phyloP scores from a whole-genome alignment of 768 basidiomycete genomes.

The Glaciozyma martinii region DNA sequence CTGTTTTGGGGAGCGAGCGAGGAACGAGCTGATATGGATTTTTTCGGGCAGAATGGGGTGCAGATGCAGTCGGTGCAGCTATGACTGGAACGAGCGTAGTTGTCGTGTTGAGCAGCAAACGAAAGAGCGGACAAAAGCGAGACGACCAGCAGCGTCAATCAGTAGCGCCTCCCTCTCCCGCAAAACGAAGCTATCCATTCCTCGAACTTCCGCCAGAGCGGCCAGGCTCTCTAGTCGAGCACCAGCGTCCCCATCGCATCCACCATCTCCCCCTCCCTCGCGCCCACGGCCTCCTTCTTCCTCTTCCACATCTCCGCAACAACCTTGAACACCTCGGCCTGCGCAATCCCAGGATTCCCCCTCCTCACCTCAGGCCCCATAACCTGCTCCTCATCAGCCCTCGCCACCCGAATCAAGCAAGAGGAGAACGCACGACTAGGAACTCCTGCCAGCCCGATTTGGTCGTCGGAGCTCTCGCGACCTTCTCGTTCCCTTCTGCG shows the following conservation, averaged over 20 bases:
- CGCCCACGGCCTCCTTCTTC: constrained; percentile 10
- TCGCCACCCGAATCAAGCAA: not conserved
- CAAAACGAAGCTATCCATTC: too few species aligned
- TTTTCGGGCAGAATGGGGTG: too few species aligned
- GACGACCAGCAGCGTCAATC: too few species aligned
- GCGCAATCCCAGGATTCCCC: constrained; percentile 34
- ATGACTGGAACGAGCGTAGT: too few species aligned
- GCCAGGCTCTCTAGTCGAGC: too few species aligned
- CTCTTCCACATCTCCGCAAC: constrained; percentile 32
- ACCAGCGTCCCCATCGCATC: not conserved
- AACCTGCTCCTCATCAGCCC: constrained; percentile 21
- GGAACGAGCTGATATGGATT: too few species aligned
- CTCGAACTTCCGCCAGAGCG: too few species aligned
- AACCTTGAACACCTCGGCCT: constrained; percentile 38
- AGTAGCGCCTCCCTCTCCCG: too few species aligned
- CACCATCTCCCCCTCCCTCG: not conserved
- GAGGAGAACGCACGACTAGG: constrained; percentile 2
- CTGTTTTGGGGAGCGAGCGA: too few species aligned
- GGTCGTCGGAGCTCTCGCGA: constrained; percentile 35
- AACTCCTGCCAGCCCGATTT: constrained; percentile 37
- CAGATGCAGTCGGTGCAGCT: too few species aligned
- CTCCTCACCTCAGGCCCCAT: constrained; percentile 36
- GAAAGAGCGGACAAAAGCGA: too few species aligned
- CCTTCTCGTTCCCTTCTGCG: constrained; percentile 34
- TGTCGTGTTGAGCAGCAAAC: too few species aligned